Conservation (phyloP, 768 basidiomycete species). For the Lentinula raphanica region DNA sequence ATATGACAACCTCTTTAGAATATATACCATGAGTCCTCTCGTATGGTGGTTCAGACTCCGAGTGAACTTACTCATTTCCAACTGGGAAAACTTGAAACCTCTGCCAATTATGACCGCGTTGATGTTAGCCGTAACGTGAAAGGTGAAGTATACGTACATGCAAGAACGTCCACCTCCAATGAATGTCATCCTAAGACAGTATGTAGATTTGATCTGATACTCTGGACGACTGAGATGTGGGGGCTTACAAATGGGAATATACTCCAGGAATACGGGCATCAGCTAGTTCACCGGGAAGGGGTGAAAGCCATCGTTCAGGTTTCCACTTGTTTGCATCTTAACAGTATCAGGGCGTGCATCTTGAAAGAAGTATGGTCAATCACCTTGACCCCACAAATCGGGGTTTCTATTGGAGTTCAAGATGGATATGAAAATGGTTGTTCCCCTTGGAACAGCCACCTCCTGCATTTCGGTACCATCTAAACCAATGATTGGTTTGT, state of each 20-base stretch:
- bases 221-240: too few relatives aligned
- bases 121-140: neutral
- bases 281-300: slow-evolving; percentile 26
- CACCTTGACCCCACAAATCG: slow-evolving; percentile 30
- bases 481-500: slow-evolving; percentile 22
- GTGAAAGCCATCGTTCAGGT: slow-evolving; percentile 38
- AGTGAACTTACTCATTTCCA: slow-evolving; percentile 3
- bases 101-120: neutral
- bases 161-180: slow-evolving; percentile 35
- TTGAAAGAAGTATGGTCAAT: too few relatives aligned
- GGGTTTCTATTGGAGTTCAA: slow-evolving; percentile 29
- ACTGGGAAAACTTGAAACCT: slow-evolving; percentile 4
- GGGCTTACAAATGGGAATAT: slow-evolving; percentile 29
- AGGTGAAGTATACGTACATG: slow-evolving; percentile 22
- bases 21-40: neutral
- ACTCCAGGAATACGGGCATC: slow-evolving; percentile 29
- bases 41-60: neutral
- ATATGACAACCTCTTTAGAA: slow-evolving; percentile 5
- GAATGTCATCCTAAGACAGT: slow-evolving; percentile 39
- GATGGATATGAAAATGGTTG: slow-evolving; percentile 24
- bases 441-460: slow-evolving; percentile 23
- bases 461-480: slow-evolving; percentile 23
- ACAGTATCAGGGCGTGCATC: too few relatives aligned
- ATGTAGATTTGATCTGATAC: too few relatives aligned
- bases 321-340: slow-evolving; percentile 38